These are phyloP conservation scores for Rhizopogon vinicolor DNA, from an alignment of 768 basidiomycete species.

Conservation along the genomic window DNA sequence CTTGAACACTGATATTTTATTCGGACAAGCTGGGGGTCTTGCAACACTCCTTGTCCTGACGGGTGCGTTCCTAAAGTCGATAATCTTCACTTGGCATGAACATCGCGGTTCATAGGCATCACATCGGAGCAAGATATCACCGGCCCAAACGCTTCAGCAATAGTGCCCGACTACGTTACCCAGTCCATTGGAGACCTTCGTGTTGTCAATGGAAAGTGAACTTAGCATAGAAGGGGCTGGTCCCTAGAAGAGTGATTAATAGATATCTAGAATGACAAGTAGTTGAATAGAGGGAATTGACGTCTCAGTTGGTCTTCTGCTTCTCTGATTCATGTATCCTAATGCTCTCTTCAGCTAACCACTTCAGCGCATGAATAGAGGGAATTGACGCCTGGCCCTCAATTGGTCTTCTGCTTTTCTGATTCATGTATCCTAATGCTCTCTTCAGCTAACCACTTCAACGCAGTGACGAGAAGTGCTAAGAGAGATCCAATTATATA, in stretches of 20 bases:
- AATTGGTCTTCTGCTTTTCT: constrained; percentile 19
- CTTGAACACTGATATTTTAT: constrained; percentile 92
- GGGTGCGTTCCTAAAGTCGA: constrained; percentile 40
- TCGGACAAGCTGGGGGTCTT: constrained; percentile 84
- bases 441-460: constrained; percentile 34
- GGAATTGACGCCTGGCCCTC: constrained; percentile 3
- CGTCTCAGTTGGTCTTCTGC: constrained; percentile 16
- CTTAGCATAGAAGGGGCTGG: constrained; percentile 4
- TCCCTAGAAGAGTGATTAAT: background rate
- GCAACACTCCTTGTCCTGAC: constrained; percentile 88
- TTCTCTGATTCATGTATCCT: constrained; percentile 18
- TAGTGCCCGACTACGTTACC: constrained; percentile 80
- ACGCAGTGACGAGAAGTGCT: constrained; percentile 44
- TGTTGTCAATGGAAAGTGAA: constrained; percentile 21
- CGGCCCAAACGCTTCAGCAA: constrained; percentile 63
- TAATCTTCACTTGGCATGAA: background rate
- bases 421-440: constrained; percentile 22
- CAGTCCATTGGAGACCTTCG: constrained; percentile 79
- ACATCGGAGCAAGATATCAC: constrained; percentile 70
- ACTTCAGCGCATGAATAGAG: constrained; percentile 15
- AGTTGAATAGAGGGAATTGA: background rate
- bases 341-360: constrained; percentile 36
- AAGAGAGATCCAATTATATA: constrained; percentile 56
- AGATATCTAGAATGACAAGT: background rate
- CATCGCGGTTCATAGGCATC: constrained; percentile 51